Evolutionary conservation across 2,329 filamentous ascomycete genomes (phyloP).

Genomic region (Pseudohalonectria lignicola): DNA sequence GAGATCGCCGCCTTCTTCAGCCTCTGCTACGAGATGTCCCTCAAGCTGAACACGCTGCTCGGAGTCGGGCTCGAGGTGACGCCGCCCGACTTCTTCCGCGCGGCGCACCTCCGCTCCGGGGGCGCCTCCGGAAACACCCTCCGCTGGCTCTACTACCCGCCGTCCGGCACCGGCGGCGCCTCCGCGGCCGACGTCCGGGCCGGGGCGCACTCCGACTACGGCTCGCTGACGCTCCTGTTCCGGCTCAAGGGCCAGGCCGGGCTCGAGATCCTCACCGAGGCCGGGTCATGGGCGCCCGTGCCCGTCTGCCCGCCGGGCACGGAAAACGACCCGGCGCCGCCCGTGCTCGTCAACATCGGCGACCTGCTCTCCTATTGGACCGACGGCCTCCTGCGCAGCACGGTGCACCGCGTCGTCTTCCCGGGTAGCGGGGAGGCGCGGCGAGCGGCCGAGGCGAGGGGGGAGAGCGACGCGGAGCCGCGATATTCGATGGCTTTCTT

Average conservation of each 20-base stretch:
- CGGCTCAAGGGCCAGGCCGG: conserved; percentile 77
- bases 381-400: conserved; percentile 73
- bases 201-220: conserved; percentile 87
- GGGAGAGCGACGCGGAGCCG: conserved; percentile 37
- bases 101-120: conserved; percentile 32
- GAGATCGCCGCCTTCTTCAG: conserved; percentile 56
- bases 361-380: conserved; percentile 78
- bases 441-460: conserved; percentile 14
- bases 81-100: conserved; percentile 41
- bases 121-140: conserved; percentile 48
- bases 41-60: conserved; percentile 63
- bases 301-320: conserved; percentile 54
- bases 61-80: conserved; percentile 58
- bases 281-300: conserved; percentile 49
- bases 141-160: conserved; percentile 64
- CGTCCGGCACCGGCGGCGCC: conserved; percentile 25
- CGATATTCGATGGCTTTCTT: conserved; percentile 60
- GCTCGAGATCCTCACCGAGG: conserved; percentile 63
- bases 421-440: conserved; percentile 27
- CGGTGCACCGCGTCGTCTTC: conserved; percentile 82
- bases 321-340: conserved; percentile 49
- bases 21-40: conserved; percentile 63
- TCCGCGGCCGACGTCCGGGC: conserved; percentile 60
- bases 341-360: conserved; percentile 70
- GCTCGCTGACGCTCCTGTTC: conserved; percentile 65